A percentile compares a stretch with the other conserved stretches of the same genome.
These are phyloP conservation scores for Asterella californica DNA, from an alignment of 225 moss, liverwort and hornwort genomes.

Conservation along the genomic window DNA sequence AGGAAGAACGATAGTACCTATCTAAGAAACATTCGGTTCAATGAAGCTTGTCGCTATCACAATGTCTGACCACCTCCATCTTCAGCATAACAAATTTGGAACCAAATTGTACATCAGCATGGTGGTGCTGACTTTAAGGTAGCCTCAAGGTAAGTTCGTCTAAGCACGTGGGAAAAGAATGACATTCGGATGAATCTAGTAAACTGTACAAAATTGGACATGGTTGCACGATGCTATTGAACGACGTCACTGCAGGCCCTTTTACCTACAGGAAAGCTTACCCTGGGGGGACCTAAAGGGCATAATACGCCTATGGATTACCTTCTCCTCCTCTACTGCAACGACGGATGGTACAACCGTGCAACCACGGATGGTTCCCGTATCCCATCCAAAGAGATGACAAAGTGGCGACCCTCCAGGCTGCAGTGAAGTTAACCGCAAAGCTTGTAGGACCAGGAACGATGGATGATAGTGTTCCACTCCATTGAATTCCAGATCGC, in stretches of 20 bases:
- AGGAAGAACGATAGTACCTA: not conserved
- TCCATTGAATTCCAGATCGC: not conserved
- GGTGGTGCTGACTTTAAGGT: not conserved
- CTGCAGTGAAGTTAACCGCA: not conserved
- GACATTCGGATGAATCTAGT: not conserved
- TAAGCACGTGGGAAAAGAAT: slow-evolving; percentile 6
- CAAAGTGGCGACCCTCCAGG: not conserved
- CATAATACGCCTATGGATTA: not conserved
- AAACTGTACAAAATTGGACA: slow-evolving; percentile 2
- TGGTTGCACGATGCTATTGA: not conserved
- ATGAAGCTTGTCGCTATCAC: not conserved
- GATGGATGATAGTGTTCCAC: not conserved
- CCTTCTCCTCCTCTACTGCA: not conserved
- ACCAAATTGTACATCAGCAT: not conserved
- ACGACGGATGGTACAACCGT: not conserved
- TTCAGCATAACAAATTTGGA: not conserved
- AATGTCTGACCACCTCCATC: not conserved
- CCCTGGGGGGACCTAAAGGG: not conserved
- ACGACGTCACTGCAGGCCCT: not conserved
- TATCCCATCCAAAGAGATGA: not conserved
- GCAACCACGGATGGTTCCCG: not conserved
- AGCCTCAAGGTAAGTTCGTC: not conserved
- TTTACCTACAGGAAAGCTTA: not conserved
- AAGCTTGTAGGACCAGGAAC: not conserved
- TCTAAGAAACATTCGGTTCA: not conserved